Evolutionary conservation across 768 basidiomycete species (phyloP).

Genomic region (Panus rudis): DNA sequence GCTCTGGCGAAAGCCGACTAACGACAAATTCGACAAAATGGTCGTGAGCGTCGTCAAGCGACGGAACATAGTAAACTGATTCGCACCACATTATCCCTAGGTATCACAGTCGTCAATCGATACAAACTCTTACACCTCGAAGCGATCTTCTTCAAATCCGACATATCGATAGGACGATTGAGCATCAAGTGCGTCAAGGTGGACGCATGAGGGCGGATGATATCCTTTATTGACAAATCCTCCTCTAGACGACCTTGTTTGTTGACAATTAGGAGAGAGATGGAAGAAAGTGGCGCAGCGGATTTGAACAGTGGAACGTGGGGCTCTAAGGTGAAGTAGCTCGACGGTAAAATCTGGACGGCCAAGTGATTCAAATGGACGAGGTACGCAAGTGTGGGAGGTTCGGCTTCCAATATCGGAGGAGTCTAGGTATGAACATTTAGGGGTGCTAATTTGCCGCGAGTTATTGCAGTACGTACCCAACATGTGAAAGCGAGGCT

Average conservation of each 20-base stretch:
- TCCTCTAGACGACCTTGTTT: slow-evolving; percentile 29
- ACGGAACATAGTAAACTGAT: too few relatives aligned
- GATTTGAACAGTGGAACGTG: too few relatives aligned
- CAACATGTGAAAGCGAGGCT: slow-evolving; percentile 55
- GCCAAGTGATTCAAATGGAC: too few relatives aligned
- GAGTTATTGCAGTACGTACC: too few relatives aligned
- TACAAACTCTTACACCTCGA: slow-evolving; percentile 38
- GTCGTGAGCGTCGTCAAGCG: too few relatives aligned
- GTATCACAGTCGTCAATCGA: slow-evolving; percentile 43
- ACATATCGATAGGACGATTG: slow-evolving; percentile 34
- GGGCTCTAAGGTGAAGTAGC: too few relatives aligned
- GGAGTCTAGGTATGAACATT: slow-evolving; percentile 5
- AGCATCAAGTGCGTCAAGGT: slow-evolving; percentile 42
- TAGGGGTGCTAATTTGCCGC: too few relatives aligned
- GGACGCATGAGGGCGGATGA: slow-evolving; percentile 34
- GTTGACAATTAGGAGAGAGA: slow-evolving; percentile 40
- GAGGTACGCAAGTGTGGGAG: slow-evolving; percentile 41
- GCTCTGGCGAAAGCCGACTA: slow-evolving; percentile 28
- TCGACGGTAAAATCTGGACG: too few relatives aligned
- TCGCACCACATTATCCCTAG: slow-evolving; percentile 43
- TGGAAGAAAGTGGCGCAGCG: slow-evolving; percentile 25
- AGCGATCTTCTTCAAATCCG: slow-evolving; percentile 36
- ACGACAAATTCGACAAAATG: neutral
- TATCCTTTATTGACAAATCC: slow-evolving; percentile 33
- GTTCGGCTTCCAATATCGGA: slow-evolving; percentile 13